Evolutionary conservation across 2,329 filamentous ascomycete species (phyloP).

Genomic region (Colletotrichum navitas): DNA sequence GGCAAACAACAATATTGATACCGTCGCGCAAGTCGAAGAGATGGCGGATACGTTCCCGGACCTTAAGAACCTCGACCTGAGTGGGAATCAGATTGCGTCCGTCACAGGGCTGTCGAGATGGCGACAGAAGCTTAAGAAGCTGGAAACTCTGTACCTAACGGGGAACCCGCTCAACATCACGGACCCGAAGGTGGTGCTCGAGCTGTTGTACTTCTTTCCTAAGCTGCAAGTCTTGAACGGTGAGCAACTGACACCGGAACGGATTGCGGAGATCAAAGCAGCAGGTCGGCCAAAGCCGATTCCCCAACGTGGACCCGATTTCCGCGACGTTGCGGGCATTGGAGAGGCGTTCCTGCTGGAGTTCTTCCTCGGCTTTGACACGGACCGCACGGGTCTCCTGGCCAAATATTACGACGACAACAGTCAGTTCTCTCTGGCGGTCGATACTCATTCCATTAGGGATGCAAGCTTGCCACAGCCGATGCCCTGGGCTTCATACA

Average conservation of each 20-base stretch:
- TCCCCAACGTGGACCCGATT: conserved; percentile 74
- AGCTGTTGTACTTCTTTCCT: conserved; percentile 86
- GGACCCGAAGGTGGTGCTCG: conserved; percentile 71
- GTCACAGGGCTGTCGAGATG: conserved; percentile 78
- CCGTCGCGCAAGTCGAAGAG: conserved; percentile 78
- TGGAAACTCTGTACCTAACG: conserved; percentile 84
- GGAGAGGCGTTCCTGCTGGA: conserved; percentile 81
- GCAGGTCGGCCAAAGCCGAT: conserved; percentile 68
- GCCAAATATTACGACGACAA: conserved; percentile 79
- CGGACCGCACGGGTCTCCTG: conserved; percentile 73
- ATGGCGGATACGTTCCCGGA: conserved; percentile 86
- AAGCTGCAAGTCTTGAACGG: conserved; percentile 83
- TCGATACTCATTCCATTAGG: conserved; percentile 72
- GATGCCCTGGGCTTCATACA: conserved; percentile 79
- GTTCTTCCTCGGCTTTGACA: conserved; percentile 82
- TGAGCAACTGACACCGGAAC: conserved; percentile 77
- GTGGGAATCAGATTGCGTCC: conserved; percentile 81
- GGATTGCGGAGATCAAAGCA: conserved; percentile 69
- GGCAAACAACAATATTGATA: conserved; percentile 81
- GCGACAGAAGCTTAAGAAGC: conserved; percentile 81
- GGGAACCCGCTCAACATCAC: conserved; percentile 79
- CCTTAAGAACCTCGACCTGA: conserved; percentile 89
- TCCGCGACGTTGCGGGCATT: conserved; percentile 79
- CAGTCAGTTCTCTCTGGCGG: conserved; percentile 80
- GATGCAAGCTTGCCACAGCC: conserved; percentile 57